Evolutionary conservation across 139 green algal genomes (phyloP).

Genomic region (Picochlorum sp.): DNA sequence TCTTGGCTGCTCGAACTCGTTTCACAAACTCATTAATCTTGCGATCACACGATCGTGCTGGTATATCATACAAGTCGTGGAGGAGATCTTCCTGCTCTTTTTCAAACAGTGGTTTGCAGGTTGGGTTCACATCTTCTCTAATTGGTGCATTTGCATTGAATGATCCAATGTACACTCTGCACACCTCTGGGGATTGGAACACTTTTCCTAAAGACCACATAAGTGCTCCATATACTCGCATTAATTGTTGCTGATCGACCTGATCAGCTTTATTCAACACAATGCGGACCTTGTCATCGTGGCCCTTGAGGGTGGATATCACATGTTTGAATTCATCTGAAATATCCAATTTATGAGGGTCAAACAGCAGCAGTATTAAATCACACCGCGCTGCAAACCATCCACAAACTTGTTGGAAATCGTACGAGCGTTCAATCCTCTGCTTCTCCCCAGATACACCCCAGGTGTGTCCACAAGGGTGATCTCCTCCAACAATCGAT

Average conservation of each 20-base stretch:
- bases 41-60: conserved; percentile 61
- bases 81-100: conserved; percentile 85
- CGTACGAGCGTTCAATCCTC: conserved; percentile 86
- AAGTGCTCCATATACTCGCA: conserved; percentile 97
- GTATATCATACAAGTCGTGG: conserved; percentile 85
- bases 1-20: conserved; percentile 75
- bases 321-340: conserved; percentile 92
- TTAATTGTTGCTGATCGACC: conserved; percentile 89
- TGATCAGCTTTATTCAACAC: conserved; percentile 96
- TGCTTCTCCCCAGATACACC: conserved; percentile 95
- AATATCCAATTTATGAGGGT: conserved; percentile 94
- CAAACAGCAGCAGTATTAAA: conserved; percentile 96
- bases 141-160: conserved; percentile 65
- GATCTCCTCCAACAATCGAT: conserved; percentile 82
- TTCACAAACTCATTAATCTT: conserved; percentile 99
- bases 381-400: conserved; percentile 90
- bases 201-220: conserved; percentile 97
- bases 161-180: conserved; percentile 88
- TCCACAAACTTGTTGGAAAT: conserved; percentile 80
- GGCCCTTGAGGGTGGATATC: conserved; percentile 63
- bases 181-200: conserved; percentile 84
- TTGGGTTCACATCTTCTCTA: conserved; percentile 61
- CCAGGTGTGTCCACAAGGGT: conserved; percentile 88
- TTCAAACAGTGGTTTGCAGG: conserved; percentile 73
- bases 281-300: conserved; percentile 93